Base-by-base conservation (phyloP, 495 filamentous ascomycete species). In the Poronia punctata region DNA sequence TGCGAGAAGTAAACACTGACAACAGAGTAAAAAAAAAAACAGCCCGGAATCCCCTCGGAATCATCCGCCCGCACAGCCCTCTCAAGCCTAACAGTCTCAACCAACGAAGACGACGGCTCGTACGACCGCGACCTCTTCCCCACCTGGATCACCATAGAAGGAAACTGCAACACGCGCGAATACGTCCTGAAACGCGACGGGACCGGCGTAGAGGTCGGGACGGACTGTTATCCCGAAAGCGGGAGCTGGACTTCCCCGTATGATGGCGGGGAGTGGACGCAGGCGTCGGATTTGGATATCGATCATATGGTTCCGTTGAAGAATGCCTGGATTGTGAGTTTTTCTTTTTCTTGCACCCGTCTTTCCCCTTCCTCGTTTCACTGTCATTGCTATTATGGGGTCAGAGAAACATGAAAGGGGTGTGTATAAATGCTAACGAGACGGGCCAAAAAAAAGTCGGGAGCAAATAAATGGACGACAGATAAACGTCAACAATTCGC, bases 291-390 rank as follows among this genome's bases (percentile, higher is more conserved):
- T 56, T 45, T 88, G 2, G 79, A 86, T 48, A 85, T 88, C 40
- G 83, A 88, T 51, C 83, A 88, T 57, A 63, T 88, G 54, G 82
- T 88, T 11, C 83, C 83, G 1, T 52, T 88, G 29, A 76, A 75
- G 49, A 81, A 85, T 54, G 82, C 83, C 6, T 88, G 83, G 83
- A 77, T 79, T 51, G 76, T 81, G 44, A 26, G 64, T 50, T 26
- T 19, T 16, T 16, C 10, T 11, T 6, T 38, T 1, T 29, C 19
- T 30, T 7, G 15, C 34, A 11, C 17, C 22, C 30, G 42, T 10
- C 27, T 9, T 14, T 7, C 11, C 17, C 12, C 21, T 8, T 45
- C 22, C 10, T n/a, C 5, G 5, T 22, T 19, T 14, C 19, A n/a
- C 5, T 31, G 19, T 29, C 38, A 16, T 6, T 18, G 20, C n/a